Percentiles rank a stretch among this genome's conserved stretches.
Evolutionary conservation across 192 early-diverging fungal genomes (phyloP).

Genomic region (Entomortierella chlamydospora): DNA sequence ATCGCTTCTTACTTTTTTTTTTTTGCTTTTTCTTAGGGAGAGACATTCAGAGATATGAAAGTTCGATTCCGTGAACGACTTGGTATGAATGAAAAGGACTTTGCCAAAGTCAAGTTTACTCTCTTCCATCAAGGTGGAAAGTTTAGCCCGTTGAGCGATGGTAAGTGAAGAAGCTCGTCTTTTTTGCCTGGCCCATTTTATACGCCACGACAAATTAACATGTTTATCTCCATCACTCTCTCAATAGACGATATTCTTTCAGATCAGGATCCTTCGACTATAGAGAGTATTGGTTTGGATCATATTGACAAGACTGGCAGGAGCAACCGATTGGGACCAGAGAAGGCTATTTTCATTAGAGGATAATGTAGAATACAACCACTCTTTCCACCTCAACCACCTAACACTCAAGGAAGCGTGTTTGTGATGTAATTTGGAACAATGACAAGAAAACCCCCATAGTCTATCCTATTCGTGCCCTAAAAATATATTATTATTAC

Average conservation of each 20-base stretch:
- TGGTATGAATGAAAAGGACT: conserved; percentile 89
- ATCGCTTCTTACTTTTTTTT: neutral
- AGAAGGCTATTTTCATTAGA: conserved; percentile 61
- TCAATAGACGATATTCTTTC: conserved; percentile 41
- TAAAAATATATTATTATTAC: no score
- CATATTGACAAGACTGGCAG: conserved; percentile 63
- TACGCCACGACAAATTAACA: no score
- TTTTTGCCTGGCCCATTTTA: no score
- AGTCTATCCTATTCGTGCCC: no score
- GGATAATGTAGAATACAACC: conserved; percentile 12
- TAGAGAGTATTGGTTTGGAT: conserved; percentile 62
- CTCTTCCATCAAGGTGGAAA: conserved; percentile 5
- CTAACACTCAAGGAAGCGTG: neutral
- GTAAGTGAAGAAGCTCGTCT: no score
- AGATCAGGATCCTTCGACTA: conserved; percentile 22
- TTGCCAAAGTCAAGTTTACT: conserved; percentile 71
- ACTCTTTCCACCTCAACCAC: neutral
- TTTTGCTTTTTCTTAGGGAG: conserved; percentile 57
- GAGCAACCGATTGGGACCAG: conserved; percentile 43
- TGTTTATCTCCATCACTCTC: neutral
- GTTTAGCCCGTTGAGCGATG: conserved; percentile 32
- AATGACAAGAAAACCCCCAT: no score
- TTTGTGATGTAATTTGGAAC: no score
- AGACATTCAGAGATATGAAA: conserved; percentile 77
- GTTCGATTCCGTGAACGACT: conserved; percentile 74